These are phyloP conservation scores for Lactarius vividus DNA, from an alignment of 768 basidiomycete genomes.

Conservation along the genomic window DNA sequence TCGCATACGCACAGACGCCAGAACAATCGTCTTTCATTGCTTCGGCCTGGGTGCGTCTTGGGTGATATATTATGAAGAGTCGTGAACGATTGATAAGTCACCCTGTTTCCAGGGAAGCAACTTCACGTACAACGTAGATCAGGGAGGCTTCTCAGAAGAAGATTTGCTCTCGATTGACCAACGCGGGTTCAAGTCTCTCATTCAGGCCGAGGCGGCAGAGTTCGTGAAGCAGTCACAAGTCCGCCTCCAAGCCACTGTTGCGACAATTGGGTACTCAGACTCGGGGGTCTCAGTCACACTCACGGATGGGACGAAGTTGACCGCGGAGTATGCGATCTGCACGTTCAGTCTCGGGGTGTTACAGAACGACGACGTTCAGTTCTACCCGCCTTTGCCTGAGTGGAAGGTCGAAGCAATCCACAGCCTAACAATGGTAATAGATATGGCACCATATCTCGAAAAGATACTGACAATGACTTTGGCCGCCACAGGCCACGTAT, in stretches of 20 bases:
- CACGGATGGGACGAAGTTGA: constrained; percentile 33
- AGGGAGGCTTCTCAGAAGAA: constrained; percentile 54
- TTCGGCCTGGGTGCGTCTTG: constrained; percentile 48
- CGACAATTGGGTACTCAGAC: constrained; percentile 34
- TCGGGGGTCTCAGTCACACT: constrained; percentile 54
- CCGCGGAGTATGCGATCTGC: constrained; percentile 32
- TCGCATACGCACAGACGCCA: constrained; percentile 53
- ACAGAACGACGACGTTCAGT: constrained; percentile 40
- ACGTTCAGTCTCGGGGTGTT: constrained; percentile 66
- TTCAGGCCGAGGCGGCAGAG: constrained; percentile 52
- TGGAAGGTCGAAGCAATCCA: constrained; percentile 64
- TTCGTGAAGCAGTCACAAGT: constrained; percentile 49
- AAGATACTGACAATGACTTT: constrained; percentile 36
- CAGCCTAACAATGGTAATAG: constrained; percentile 54
- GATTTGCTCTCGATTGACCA: constrained; percentile 48
- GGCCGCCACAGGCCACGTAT: neutral
- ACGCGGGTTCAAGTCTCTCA: constrained; percentile 56
- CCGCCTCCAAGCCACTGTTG: constrained; percentile 49
- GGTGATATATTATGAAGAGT: too few relatives aligned
- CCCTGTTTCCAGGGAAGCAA: constrained; percentile 50
- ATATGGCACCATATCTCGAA: neutral
- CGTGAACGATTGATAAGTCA: neutral
- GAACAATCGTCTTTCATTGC: constrained; percentile 57
- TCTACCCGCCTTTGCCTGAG: constrained; percentile 51
- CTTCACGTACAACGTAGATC: constrained; percentile 41